Conservation (phyloP, 495 filamentous ascomycete species). For the Rostrohypoxylon terebratum region DNA sequence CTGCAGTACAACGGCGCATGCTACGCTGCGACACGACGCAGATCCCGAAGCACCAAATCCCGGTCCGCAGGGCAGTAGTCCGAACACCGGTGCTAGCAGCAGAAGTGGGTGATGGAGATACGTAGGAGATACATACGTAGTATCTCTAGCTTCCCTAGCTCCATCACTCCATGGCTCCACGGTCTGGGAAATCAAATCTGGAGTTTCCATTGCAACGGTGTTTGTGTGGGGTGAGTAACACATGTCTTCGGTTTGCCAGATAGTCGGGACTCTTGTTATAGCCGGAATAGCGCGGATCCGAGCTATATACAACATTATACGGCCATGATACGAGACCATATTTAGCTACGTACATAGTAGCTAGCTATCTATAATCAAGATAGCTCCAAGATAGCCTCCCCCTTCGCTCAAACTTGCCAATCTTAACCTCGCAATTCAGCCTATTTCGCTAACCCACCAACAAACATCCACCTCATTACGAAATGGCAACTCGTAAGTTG, state of each 20-base stretch:
- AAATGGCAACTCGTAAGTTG: slow-evolving; percentile 47
- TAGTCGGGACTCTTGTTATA: slow-evolving; percentile 38
- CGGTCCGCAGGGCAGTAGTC: slow-evolving; percentile 37
- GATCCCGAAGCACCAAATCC: slow-evolving; percentile 51
- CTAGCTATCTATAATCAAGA: slow-evolving; percentile 8
- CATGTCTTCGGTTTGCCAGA: slow-evolving; percentile 30
- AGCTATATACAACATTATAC: slow-evolving; percentile 15
- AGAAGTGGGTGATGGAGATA: slow-evolving; percentile 2
- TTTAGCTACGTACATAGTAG: too few species aligned
- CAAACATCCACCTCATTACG: slow-evolving; percentile 23
- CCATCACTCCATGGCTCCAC: not conserved
- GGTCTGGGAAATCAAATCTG: slow-evolving; percentile 27
- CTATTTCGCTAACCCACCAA: slow-evolving; percentile 17
- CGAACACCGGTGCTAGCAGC: slow-evolving; percentile 36
- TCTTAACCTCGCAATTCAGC: slow-evolving; percentile 21
- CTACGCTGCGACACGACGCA: slow-evolving; percentile 43
- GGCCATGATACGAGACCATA: slow-evolving; percentile 22
- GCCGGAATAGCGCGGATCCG: slow-evolving; percentile 25
- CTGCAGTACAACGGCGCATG: slow-evolving; percentile 37
- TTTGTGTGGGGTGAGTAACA: slow-evolving; percentile 32
- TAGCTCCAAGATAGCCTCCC: slow-evolving; percentile 25
- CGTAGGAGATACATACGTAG: slow-evolving; percentile 27
- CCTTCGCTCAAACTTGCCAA: slow-evolving; percentile 25
- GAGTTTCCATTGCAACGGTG: slow-evolving; percentile 33
- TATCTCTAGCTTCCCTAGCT: not conserved